Evolutionary conservation across 257 asterid species (phyloP), one percentile per base, ranked within the genome.

Genomic region (Lavandula angustifolia): DNA sequence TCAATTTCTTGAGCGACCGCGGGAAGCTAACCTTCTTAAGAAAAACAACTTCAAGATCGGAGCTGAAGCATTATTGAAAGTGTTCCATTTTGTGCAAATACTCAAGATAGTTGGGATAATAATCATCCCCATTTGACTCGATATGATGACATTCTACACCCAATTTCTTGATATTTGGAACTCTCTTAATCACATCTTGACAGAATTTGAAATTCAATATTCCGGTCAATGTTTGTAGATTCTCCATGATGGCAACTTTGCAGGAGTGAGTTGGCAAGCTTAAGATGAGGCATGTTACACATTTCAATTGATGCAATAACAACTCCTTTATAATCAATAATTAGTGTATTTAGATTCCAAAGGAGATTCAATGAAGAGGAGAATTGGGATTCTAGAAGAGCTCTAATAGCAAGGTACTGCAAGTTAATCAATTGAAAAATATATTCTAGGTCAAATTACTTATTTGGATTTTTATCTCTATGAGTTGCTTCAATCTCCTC

Each of bases 111-210:
- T 49, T 34, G 43, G 40, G 64, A 4, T 4, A 3, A 63, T 57
- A 7, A 16, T 32, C 9, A 14, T 32, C 14, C 35, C 27, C 9
- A 34, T 10, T n/a, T n/a, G n/a, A n/a, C n/a, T n/a, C n/a, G n/a
- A n/a, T n/a, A n/a, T n/a, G n/a, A n/a, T n/a, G n/a, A n/a, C n/a
- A n/a, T n/a, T n/a, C 9, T 18, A 62, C 13, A 12, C 3, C 18
- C 44, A 70, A 7, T 11, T 75, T 64, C 51, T 65, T 70, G 32
- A 75, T 40, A 13, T 75, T 70, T 14, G 73, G 80, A 41, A 75
- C 65, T 53, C 76, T 70, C 56, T 44, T 65, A 13, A 64, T 18
- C 66, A 75, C 51, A 16, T 70, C 62, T 10, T 70, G 52, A 43
- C 60, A 51, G 18, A 51, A 70, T 7, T 13, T 65, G 57, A 75